Conservation (phyloP, 371 early-diverging fungal genomes). For the Syncephalastrum contaminatum region DNA sequence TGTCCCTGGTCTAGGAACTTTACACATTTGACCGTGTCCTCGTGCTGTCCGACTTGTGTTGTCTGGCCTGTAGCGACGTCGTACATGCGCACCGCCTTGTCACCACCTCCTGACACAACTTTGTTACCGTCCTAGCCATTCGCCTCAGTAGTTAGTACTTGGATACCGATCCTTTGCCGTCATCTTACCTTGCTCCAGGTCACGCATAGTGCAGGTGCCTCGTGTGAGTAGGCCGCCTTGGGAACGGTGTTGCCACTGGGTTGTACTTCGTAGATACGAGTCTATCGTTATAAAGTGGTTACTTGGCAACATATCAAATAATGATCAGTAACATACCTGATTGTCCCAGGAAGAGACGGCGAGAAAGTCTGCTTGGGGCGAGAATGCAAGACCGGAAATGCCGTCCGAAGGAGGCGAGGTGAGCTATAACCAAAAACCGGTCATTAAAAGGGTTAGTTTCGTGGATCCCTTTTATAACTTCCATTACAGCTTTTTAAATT, state of each 20-base stretch:
- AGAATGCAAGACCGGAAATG: slow-evolving; percentile 76
- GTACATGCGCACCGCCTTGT: slow-evolving; percentile 79
- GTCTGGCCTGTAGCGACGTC: slow-evolving; percentile 80
- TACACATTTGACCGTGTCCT: slow-evolving; percentile 74
- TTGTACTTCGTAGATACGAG: slow-evolving; percentile 88
- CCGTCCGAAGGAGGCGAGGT: slow-evolving; percentile 69
- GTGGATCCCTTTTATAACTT: too few relatives aligned
- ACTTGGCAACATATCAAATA: too few relatives aligned
- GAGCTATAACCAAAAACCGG: slow-evolving; percentile 33
- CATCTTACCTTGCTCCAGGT: slow-evolving; percentile 83
- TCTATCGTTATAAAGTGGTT: slow-evolving; percentile 47
- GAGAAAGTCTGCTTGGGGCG: slow-evolving; percentile 73
- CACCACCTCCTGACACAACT: slow-evolving; percentile 83
- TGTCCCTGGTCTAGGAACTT: slow-evolving; percentile 70
- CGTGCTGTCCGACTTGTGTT: slow-evolving; percentile 80
- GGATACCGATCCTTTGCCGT: neutral
- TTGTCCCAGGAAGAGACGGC: slow-evolving; percentile 90
- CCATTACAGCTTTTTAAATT: too few relatives aligned
- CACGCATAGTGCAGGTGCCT: slow-evolving; percentile 81
- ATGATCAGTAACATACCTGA: slow-evolving; percentile 51
- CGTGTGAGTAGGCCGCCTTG: slow-evolving; percentile 79
- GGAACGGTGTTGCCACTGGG: slow-evolving; percentile 69
- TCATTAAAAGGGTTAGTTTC: too few relatives aligned
- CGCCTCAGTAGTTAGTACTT: neutral
- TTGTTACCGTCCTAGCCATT: slow-evolving; percentile 60